phyloP scores from a whole-genome alignment of 108 stramenopile genomes.

The Cyclostephanos tholiformis region DNA sequence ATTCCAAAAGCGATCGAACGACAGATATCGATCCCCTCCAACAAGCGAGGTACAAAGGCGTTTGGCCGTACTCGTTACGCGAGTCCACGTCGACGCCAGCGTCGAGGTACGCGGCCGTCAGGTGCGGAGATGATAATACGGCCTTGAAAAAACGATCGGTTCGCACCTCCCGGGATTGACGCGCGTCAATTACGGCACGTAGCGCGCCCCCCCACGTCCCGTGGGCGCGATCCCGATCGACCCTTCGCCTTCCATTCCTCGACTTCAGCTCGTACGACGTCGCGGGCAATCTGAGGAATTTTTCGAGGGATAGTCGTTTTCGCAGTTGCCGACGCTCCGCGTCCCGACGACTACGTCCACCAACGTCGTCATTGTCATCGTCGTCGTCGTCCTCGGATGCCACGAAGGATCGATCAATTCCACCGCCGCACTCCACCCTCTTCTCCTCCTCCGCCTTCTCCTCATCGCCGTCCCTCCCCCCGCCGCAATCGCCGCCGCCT shows the following conservation, averaged over 20 bases:
- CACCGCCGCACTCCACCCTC: too few species aligned
- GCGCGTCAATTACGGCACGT: constrained; percentile 45
- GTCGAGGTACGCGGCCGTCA: constrained; percentile 58
- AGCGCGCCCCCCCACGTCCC: constrained; percentile 65
- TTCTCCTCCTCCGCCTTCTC: too few species aligned
- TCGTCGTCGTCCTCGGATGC: too few species aligned
- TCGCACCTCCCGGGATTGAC: constrained; percentile 66
- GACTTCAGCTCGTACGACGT: constrained; percentile 53
- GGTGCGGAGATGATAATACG: constrained; percentile 55
- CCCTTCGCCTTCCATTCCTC: constrained; percentile 48
- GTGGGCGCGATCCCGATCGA: constrained; percentile 38
- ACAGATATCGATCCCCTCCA: constrained; percentile 60
- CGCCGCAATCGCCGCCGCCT: constrained; percentile 8
- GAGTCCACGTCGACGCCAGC: constrained; percentile 71
- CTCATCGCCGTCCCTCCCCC: not conserved
- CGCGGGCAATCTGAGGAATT: constrained; percentile 53
- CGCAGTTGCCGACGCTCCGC: constrained; percentile 18
- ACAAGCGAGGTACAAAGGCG: constrained; percentile 72
- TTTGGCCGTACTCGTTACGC: constrained; percentile 78
- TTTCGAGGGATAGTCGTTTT: constrained; percentile 46
- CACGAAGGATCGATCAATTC: too few species aligned
- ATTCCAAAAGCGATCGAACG: constrained; percentile 55
- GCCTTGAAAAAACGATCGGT: constrained; percentile 71
- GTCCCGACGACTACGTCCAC: constrained; percentile 14
- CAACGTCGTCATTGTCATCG: not conserved